Percentiles rank a stretch among this genome's conserved stretches.
Evolutionary conservation across 179 eudicot genomes (phyloP).

Genomic region (Drosera spatulata): DNA sequence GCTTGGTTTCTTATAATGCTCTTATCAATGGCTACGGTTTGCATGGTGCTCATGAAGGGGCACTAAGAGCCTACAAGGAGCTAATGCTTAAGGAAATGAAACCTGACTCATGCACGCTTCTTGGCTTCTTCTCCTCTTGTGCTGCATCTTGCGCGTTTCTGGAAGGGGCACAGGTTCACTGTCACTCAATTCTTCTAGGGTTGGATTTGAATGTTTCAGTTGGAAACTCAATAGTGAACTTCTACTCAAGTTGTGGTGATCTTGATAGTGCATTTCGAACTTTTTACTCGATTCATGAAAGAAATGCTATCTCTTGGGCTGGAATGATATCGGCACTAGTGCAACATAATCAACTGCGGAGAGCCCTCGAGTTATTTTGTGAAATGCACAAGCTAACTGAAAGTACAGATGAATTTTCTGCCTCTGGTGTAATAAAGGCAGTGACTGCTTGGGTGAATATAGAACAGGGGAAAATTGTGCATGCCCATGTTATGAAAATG

Average conservation of each 20-base stretch:
- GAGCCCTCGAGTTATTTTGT: conserved; percentile 26
- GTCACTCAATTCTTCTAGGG: conserved; percentile 22
- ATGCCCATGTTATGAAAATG: conserved; percentile 21
- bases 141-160: conserved; percentile 14
- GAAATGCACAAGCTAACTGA: conserved; percentile 22
- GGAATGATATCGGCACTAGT: conserved; percentile 36
- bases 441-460: conserved; percentile 19
- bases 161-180: conserved; percentile 30
- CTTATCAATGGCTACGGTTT: conserved; percentile 34
- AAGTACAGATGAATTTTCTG: conserved; percentile 28
- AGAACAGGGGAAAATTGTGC: conserved; percentile 24
- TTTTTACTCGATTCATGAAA: conserved; percentile 17
- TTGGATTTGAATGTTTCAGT: conserved; percentile 18
- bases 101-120: conserved; percentile 30
- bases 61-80: conserved; percentile 18
- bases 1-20: conserved; percentile 34
- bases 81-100: conserved; percentile 17
- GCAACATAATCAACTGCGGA: conserved; percentile 18
- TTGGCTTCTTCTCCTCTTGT: conserved; percentile 24
- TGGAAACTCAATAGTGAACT: conserved; percentile 30
- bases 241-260: conserved; percentile 29
- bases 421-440: conserved; percentile 32
- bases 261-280: conserved; percentile 19
- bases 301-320: conserved; percentile 23
- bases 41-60: conserved; percentile 19